Evolutionary conservation across 805 yeast genomes (phyloP), one percentile per base, ranked within the genome.

Genomic region (Starmerella stellata): DNA sequence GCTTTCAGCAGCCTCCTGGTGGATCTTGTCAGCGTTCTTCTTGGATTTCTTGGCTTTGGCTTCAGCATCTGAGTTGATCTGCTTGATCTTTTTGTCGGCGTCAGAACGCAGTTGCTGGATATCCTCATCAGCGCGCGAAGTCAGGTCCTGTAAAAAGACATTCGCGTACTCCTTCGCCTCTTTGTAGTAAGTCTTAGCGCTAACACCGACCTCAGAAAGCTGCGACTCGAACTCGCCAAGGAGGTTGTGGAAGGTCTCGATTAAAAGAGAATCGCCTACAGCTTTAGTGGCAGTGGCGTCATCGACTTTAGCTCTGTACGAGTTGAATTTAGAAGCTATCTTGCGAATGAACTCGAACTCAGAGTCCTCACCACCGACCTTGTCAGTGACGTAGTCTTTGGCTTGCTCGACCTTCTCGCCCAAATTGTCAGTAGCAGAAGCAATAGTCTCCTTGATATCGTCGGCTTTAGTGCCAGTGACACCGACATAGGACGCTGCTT

Each of bases 401-500:
- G 14, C 7, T 15, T 29, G 9, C 8, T 13, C 19, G 19, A 17
- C 32, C 32, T 29, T 29, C 60, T 78, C 71, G 49, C 85, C 70
- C 43, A 53, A 65, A 72, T 66, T 39, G 46, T 79, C 70, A 52
- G 70, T 79, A 38, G 53, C 54, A 62, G 74, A 72, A 59, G 80
- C 73, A 56, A 82, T 72, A 70, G 93, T 78, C 62, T 73, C 69
- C 65, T 79, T 78, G 25, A 21, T 23, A 7, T 21, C 18, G 18
- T 11, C 25, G 17, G 23, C 25, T 11, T 16, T 14, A 13, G 11
- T 36, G 17, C 8, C 35, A 15, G 17, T 23, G 11, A 7, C 25
- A 32, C 9, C 25, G 11, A 5, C 34, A 9, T 8, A 5, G 15
- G 9, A 8, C 7, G 14, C 37, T 5, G 30, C 31, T 11, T 23